Percentiles rank a stretch among this genome's conserved stretches.
Conservation (phyloP, 495 filamentous ascomycete species). For the Aspergillus biplanus region DNA sequence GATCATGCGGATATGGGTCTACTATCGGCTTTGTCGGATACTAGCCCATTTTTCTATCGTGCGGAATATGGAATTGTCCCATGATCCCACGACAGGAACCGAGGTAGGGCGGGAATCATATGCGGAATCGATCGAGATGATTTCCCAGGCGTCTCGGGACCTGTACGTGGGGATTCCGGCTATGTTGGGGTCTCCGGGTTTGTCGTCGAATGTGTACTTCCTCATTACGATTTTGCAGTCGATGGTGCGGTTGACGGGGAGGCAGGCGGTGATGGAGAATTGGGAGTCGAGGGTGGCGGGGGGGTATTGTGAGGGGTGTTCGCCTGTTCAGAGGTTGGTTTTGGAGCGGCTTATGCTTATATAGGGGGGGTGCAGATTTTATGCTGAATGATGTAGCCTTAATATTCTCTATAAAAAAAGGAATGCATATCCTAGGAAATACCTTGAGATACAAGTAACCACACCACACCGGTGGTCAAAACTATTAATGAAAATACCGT, state of each 20-base stretch:
- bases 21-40: not conserved
- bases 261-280: not conserved
- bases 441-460: too few species aligned
- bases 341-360: not conserved
- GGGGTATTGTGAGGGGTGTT: not conserved
- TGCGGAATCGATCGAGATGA: not conserved
- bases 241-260: not conserved
- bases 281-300: not conserved
- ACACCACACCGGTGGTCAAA: too few species aligned
- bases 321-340: not conserved
- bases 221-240: not conserved
- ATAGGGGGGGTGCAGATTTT: too few species aligned
- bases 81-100: too few species aligned
- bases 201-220: not conserved
- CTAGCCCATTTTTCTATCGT: not conserved
- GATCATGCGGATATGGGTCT: not conserved
- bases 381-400: too few species aligned
- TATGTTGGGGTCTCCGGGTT: not conserved
- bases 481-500: too few species aligned
- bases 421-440: conserved; percentile 39
- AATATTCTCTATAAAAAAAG: too few species aligned
- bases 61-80: too few species aligned
- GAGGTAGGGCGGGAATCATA: too few species aligned
- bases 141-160: not conserved
- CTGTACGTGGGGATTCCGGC: not conserved